These are phyloP conservation scores for Cercospora zeae-maydis DNA, from an alignment of 2,329 filamentous ascomycete species.

Conservation along the genomic window DNA sequence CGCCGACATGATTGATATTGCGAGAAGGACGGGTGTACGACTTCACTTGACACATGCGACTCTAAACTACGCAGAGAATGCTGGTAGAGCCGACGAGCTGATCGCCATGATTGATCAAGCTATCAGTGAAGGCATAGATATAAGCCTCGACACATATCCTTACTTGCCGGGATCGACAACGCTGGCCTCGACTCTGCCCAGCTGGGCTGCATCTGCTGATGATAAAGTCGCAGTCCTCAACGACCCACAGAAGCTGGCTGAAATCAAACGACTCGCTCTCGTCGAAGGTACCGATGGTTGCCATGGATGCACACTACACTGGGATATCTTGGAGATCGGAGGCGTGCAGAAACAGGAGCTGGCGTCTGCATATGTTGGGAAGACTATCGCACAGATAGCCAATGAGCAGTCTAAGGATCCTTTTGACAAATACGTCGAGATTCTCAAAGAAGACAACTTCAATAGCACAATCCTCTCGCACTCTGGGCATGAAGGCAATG, in stretches of 20 bases:
- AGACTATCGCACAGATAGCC: constrained; percentile 29
- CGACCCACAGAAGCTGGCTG: constrained; percentile 21
- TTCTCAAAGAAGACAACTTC: constrained; percentile 30
- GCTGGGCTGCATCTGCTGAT: constrained; percentile 26
- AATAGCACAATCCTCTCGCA: constrained; percentile 31
- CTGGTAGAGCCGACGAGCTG: constrained; percentile 28
- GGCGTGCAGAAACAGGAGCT: constrained; percentile 26
- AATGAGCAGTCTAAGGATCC: constrained; percentile 23
- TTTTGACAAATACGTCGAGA: constrained; percentile 29
- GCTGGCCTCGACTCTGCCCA: constrained; percentile 26
- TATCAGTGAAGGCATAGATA: constrained; percentile 25
- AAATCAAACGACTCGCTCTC: constrained; percentile 27
- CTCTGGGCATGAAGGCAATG: constrained; percentile 30
- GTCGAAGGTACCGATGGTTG: constrained; percentile 30
- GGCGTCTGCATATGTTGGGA: constrained; percentile 25
- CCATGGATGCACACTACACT: constrained; percentile 29
- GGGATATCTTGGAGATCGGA: constrained; percentile 31
- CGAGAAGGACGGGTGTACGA: constrained; percentile 28
- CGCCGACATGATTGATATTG: constrained; percentile 30
- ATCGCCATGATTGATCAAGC: constrained; percentile 30
- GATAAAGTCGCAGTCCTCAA: constrained; percentile 25
- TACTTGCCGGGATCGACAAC: constrained; percentile 32
- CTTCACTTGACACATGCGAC: constrained; percentile 33
- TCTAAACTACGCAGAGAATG: constrained; percentile 32
- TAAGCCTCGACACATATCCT: constrained; percentile 31